phyloP scores from a whole-genome alignment of 371 early-diverging fungal species.

The Mortierella polycephala region DNA sequence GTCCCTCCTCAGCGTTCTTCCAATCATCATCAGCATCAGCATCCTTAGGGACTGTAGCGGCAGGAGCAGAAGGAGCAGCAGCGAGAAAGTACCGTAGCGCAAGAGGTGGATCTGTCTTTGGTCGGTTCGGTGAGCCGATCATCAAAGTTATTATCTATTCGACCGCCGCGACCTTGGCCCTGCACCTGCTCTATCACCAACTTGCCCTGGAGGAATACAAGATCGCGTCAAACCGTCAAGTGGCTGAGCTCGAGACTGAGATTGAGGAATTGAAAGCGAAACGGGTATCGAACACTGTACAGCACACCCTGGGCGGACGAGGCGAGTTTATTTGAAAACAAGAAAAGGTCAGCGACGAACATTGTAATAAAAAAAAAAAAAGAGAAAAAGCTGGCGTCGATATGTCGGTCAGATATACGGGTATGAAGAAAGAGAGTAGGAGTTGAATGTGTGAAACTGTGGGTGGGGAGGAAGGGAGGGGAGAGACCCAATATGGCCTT shows the following conservation, averaged over 20 bases:
- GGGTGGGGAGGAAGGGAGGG: too few species aligned
- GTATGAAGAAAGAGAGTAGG: too few species aligned
- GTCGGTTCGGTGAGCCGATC: slow-evolving; percentile 37
- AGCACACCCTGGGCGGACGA: slow-evolving; percentile 49
- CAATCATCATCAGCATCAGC: slow-evolving; percentile 4
- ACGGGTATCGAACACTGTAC: background rate
- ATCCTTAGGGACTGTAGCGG: background rate
- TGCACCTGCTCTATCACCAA: slow-evolving; percentile 35
- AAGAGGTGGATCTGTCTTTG: slow-evolving; percentile 23
- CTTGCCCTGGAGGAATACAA: slow-evolving; percentile 44
- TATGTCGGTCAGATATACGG: too few species aligned
- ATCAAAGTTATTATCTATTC: slow-evolving; percentile 35
- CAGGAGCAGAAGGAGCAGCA: slow-evolving; percentile 2
- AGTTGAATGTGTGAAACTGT: background rate
- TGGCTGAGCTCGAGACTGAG: slow-evolving; percentile 43
- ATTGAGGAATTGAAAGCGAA: slow-evolving; percentile 28
- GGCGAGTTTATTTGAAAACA: slow-evolving; percentile 40
- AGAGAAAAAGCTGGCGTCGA: too few species aligned
- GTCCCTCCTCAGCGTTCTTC: slow-evolving; percentile 17
- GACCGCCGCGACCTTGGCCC: slow-evolving; percentile 24
- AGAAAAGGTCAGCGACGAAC: background rate
- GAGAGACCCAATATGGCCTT: too few species aligned
- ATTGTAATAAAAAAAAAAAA: background rate
- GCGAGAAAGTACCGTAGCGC: slow-evolving; percentile 3
- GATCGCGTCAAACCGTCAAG: slow-evolving; percentile 27